These are phyloP conservation scores for Selaginella tamariscina DNA, from an alignment of 75 land plant genomes.

Conservation along the genomic window DNA sequence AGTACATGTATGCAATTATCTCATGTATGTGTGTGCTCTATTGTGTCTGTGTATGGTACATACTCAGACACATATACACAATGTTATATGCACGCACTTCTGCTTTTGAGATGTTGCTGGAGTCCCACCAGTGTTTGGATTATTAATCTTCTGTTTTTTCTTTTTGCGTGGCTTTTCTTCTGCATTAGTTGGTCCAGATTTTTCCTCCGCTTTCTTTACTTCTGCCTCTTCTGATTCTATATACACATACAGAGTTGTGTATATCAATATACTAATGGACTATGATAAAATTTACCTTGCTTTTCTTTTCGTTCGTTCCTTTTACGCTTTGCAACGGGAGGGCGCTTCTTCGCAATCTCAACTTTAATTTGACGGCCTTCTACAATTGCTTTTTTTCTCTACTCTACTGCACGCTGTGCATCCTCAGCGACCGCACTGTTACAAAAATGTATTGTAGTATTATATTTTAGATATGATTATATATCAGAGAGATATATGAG, in stretches of 20 bases:
- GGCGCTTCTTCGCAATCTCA: slow-evolving; percentile 62
- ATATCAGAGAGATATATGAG: no score
- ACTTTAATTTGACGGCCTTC: slow-evolving; percentile 78
- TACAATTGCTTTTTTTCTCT: slow-evolving; percentile 52
- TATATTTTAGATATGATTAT: no score
- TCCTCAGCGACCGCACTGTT: slow-evolving; percentile 73
- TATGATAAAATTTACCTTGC: no score
- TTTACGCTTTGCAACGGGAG: slow-evolving; percentile 54
- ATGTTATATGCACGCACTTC: background rate
- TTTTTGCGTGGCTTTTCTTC: slow-evolving; percentile 12
- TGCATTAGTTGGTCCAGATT: background rate
- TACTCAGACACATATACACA: no score
- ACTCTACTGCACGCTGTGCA: slow-evolving; percentile 70
- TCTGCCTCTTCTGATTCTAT: slow-evolving; percentile 10
- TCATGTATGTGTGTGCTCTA: no score
- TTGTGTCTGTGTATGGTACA: no score
- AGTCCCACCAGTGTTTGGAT: slow-evolving; percentile 1
- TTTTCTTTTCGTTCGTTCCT: slow-evolving; percentile 22
- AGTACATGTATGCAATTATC: no score
- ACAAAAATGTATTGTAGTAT: slow-evolving; percentile 15
- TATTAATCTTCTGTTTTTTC: background rate
- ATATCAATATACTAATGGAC: no score
- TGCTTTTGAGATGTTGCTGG: background rate
- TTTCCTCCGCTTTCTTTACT: slow-evolving; percentile 5
- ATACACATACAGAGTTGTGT: background rate